phyloP scores from a whole-genome alignment of 331 rosid species.

The Spiraea crenata region DNA sequence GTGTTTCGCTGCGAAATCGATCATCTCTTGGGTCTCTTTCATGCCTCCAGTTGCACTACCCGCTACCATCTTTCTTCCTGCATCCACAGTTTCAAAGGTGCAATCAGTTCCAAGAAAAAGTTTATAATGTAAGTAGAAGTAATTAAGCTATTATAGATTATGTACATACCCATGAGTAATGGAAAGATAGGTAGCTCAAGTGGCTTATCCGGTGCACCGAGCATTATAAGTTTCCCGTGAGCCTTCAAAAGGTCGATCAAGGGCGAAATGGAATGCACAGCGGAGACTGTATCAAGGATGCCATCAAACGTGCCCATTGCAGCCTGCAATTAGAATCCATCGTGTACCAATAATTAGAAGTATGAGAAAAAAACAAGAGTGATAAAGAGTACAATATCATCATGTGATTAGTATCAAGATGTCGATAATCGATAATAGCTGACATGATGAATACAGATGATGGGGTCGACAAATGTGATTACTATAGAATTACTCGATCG shows the following conservation, averaged over 20 bases:
- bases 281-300: constrained; percentile 25
- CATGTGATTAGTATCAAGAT: no score
- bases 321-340: constrained; percentile 7
- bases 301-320: constrained; percentile 24
- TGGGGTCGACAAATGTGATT: no score
- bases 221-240: constrained; percentile 19
- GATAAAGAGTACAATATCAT: no score
- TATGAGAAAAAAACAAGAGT: no score
- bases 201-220: constrained; percentile 17
- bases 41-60: constrained; percentile 48
- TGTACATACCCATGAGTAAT: constrained; percentile 8
- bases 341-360: no score
- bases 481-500: no score
- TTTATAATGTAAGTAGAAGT: background rate
- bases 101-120: no score
- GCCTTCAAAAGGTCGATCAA: constrained; percentile 15
- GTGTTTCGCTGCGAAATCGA: constrained; percentile 33
- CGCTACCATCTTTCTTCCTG: constrained; percentile 46
- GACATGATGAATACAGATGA: no score
- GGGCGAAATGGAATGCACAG: constrained; percentile 15
- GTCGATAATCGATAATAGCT: no score
- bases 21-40: constrained; percentile 16
- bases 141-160: background rate
- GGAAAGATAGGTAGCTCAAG: constrained; percentile 6
- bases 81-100: background rate